phyloP scores from a whole-genome alignment of 192 early-diverging fungal genomes.

The Entomortierella beljakovae region DNA sequence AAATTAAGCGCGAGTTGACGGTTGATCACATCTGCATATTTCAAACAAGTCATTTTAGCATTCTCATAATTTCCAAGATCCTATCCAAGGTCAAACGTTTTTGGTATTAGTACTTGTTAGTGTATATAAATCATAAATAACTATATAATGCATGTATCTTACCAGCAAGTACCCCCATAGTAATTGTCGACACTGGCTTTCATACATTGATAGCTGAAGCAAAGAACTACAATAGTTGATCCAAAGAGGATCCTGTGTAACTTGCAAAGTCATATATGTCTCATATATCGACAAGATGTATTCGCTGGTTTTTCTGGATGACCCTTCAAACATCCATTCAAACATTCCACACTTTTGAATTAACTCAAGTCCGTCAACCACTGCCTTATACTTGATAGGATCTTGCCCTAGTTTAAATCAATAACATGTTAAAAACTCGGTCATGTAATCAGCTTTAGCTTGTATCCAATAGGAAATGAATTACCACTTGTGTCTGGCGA shows the following conservation, averaged over 20 bases:
- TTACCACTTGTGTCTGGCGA: constrained; percentile 30
- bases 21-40: constrained; percentile 40
- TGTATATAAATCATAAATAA: neutral
- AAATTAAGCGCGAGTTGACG: constrained; percentile 30
- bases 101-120: neutral
- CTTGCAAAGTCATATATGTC: constrained; percentile 32
- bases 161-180: constrained; percentile 36
- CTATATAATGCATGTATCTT: neutral
- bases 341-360: constrained; percentile 15
- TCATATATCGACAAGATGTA: constrained; percentile 29
- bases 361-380: constrained; percentile 35
- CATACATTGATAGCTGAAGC: constrained; percentile 22
- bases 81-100: constrained; percentile 4
- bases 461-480: neutral
- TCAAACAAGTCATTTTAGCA: constrained; percentile 36
- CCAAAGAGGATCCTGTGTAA: constrained; percentile 43
- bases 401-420: constrained; percentile 32
- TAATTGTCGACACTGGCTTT: constrained; percentile 14
- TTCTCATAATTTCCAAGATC: constrained; percentile 15
- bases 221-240: constrained; percentile 43
- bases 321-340: constrained; percentile 31
- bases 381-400: constrained; percentile 37
- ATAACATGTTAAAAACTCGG: neutral
- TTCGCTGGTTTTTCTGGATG: constrained; percentile 6
- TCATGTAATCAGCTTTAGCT: neutral